These are phyloP conservation scores for Botryotinia narcissicola DNA, from an alignment of 2,329 filamentous ascomycete genomes.

Conservation along the genomic window DNA sequence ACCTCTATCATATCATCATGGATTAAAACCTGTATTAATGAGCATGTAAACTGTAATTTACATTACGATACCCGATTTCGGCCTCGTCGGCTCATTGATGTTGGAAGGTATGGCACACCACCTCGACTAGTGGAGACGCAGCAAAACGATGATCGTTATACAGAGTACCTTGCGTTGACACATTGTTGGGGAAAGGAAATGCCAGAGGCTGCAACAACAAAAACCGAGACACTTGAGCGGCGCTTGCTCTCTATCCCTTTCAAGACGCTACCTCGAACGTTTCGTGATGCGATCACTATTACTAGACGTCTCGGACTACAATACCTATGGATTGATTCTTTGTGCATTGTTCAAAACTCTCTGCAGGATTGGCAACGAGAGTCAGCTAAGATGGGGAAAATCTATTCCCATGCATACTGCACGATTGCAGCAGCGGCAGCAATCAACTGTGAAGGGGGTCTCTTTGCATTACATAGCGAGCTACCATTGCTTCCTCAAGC, in stretches of 20 bases:
- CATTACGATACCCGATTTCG: constrained; percentile 22
- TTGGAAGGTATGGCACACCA: constrained; percentile 15
- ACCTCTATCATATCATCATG: constrained; percentile 21
- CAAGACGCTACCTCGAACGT: constrained; percentile 10
- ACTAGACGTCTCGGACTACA: constrained; percentile 15
- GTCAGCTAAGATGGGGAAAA: constrained; percentile 24
- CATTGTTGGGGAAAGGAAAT: constrained; percentile 23
- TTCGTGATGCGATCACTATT: constrained; percentile 17
- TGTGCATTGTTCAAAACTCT: constrained; percentile 19
- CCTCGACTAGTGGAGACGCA: constrained; percentile 19
- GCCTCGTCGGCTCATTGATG: constrained; percentile 25
- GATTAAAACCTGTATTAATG: constrained; percentile 20
- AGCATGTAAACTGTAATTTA: constrained; percentile 21
- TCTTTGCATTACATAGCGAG: constrained; percentile 16
- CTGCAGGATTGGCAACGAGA: constrained; percentile 27
- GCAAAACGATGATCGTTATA: neutral
- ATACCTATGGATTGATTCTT: constrained; percentile 18
- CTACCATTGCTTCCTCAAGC: neutral
- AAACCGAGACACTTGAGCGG: constrained; percentile 5
- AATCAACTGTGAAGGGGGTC: constrained; percentile 5
- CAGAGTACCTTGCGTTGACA: constrained; percentile 19
- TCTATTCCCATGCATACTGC: constrained; percentile 24
- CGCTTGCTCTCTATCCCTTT: constrained; percentile 19
- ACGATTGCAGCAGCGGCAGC: constrained; percentile 23
- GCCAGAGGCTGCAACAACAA: constrained; percentile 20